Evolutionary conservation across 495 filamentous ascomycete genomes (phyloP).

Genomic region (Aspergillus kassunensis): DNA sequence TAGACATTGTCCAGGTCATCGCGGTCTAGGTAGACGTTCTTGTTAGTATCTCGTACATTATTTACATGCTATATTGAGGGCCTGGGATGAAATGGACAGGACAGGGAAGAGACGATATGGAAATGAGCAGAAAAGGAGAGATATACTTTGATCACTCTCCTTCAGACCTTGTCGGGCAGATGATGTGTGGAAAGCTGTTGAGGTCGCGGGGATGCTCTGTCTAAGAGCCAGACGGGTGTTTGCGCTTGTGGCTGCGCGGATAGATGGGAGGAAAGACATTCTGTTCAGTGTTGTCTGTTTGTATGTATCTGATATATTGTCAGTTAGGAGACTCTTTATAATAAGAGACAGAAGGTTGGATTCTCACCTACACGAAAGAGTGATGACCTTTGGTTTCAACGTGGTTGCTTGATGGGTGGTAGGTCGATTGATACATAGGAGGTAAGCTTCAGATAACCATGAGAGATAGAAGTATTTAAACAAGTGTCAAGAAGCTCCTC

Average conservation of each 20-base stretch:
- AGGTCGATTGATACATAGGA: no score
- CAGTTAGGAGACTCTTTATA: no score
- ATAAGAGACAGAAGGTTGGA: not conserved
- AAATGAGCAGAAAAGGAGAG: not conserved
- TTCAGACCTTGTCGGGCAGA: conserved; percentile 26
- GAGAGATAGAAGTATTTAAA: not conserved
- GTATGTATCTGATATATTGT: no score
- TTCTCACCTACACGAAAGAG: not conserved
- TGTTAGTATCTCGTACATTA: not conserved
- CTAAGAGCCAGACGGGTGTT: not conserved
- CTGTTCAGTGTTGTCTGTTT: not conserved
- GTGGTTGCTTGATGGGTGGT: no score
- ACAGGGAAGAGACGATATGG: not conserved
- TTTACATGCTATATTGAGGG: no score
- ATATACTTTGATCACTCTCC: conserved; percentile 32
- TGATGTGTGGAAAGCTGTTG: conserved; percentile 28
- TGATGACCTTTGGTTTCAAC: no score
- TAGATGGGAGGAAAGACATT: conserved; percentile 3
- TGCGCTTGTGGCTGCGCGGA: conserved; percentile 2
- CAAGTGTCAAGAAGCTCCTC: no score
- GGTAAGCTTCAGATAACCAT: no score
- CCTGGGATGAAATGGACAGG: no score
- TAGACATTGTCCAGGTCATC: conserved; percentile 43
- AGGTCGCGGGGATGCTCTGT: not conserved
- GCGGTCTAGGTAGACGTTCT: conserved; percentile 27